These are phyloP conservation scores for Helianthus tuberosus DNA, from an alignment of 129 eudicot genomes.

Conservation along the genomic window DNA sequence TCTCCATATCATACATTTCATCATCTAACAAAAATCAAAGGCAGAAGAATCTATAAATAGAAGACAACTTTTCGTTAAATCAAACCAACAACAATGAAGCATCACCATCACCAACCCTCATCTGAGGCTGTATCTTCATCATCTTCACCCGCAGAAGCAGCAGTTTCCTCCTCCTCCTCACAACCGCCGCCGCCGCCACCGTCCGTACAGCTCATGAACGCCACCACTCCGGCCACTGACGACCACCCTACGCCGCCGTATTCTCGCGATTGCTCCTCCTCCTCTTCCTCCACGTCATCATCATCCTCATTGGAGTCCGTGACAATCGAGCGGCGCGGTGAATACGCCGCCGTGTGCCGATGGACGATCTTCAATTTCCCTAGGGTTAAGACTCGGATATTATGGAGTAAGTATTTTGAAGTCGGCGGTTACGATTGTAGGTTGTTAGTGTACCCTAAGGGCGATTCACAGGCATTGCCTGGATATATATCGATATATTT, in stretches of 20 bases:
- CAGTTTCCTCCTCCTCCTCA: conserved; percentile 37
- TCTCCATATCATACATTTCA: conserved; percentile 22
- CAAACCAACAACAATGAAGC: conserved; percentile 28
- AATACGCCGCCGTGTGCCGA: conserved; percentile 69
- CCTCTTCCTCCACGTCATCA: conserved; percentile 36
- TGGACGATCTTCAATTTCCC: conserved; percentile 84
- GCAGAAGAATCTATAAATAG: conserved; percentile 37
- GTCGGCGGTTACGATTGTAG: conserved; percentile 98
- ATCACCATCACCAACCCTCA: conserved; percentile 44
- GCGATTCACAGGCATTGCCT: conserved; percentile 93
- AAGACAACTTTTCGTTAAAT: conserved; percentile 16
- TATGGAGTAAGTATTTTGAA: conserved; percentile 97
- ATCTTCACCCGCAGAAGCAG: conserved; percentile 44
- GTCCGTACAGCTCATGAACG: conserved; percentile 30
- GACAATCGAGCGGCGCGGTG: conserved; percentile 68
- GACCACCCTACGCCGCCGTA: conserved; percentile 50
- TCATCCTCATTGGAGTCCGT: conserved; percentile 60
- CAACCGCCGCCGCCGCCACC: conserved; percentile 36
- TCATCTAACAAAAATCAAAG: conserved; percentile 14
- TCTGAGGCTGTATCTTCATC: conserved; percentile 39
- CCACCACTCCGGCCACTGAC: conserved; percentile 53
- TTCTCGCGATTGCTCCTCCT: conserved; percentile 35
- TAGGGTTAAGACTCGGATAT: conserved; percentile 70
- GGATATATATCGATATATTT: conserved; percentile 80
- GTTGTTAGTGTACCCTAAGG: conserved; percentile 81